Base-by-base conservation (phyloP, 345 rosid species). In the Psidium guajava region DNA sequence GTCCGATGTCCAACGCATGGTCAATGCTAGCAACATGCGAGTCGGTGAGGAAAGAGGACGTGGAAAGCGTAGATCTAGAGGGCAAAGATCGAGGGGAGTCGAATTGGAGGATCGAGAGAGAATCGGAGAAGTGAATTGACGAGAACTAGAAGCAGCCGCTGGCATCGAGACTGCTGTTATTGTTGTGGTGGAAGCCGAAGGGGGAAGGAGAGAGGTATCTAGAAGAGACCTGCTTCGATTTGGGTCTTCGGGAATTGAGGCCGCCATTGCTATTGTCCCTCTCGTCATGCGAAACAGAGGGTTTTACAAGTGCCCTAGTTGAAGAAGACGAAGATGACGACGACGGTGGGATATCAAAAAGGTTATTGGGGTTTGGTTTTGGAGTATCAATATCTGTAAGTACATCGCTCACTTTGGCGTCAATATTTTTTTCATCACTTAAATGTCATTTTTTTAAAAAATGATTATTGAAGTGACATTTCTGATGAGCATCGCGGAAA, bases 151-250 rank as follows among this genome's bases (percentile, higher is more conserved):
- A 13, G 91, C 85, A 21, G 96, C 83, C 64, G 90, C 55, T 86
- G 91, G 83, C 6, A 87, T 61, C 4, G 94, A 83, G 13, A 88
- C 85, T 4, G 91, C 69, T 0, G 89, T 47, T 1, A 95, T 54
- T 7, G 47, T 27, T 1, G 87, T 55, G 6, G 92, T 77, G 16
- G 96, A 90, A 6, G 94, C 85, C 10, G 94, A 88, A 57, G 89
- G 83, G 1, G 98, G 36, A 95, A 88, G 98, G 94, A 50, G 99
- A 97, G 88, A 97, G 87, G 90, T 97, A 95, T 82, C 99, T 93
- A 20, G 96, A 95, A 51, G 98, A 92, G 53, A 97, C 98, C 54
- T 90, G 93, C 89, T 93, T 90, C 50, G 97, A 96, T 90, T 95
- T 93, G 85, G 94, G 96, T 88, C 91, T 93, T 88, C 93, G 88